Conservation (phyloP, 345 rosid genomes). For the Hypericum androsaemum region DNA sequence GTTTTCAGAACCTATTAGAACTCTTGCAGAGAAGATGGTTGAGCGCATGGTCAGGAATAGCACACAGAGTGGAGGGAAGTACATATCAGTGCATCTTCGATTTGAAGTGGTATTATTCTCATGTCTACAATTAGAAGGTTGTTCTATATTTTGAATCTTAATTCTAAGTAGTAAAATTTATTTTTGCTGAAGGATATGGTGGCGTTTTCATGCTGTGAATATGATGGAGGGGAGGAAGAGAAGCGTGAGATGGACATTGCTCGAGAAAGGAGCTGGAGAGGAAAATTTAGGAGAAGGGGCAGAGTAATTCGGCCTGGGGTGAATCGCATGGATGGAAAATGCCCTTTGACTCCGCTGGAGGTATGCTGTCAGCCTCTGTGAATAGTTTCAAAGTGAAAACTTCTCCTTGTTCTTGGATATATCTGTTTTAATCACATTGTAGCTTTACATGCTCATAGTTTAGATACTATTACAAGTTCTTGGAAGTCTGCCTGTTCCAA, state of each 20-base stretch:
- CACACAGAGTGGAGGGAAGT: constrained; percentile 55
- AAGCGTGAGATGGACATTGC: constrained; percentile 86
- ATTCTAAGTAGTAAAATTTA: constrained; percentile 12
- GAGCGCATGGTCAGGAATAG: constrained; percentile 68
- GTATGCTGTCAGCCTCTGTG: constrained; percentile 19
- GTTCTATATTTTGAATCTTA: neutral
- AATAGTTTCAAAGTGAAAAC: too few species aligned
- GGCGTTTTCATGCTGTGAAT: constrained; percentile 96
- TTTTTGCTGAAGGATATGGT: constrained; percentile 72
- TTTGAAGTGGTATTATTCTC: constrained; percentile 62
- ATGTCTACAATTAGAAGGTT: constrained; percentile 1
- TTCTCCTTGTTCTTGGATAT: too few species aligned
- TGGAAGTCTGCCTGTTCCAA: too few species aligned
- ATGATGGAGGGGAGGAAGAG: constrained; percentile 88
- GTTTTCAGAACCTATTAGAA: constrained; percentile 73
- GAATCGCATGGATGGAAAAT: constrained; percentile 87
- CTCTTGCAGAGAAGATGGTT: constrained; percentile 88
- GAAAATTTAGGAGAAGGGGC: constrained; percentile 86
- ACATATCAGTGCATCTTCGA: constrained; percentile 95
- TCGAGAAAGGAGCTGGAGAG: constrained; percentile 92
- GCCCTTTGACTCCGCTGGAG: constrained; percentile 93
- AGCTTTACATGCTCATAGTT: too few species aligned
- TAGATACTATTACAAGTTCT: too few species aligned
- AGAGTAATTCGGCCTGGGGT: constrained; percentile 82
- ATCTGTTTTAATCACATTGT: too few species aligned